phyloP scores from a whole-genome alignment of 2,329 filamentous ascomycete species.

The Onygena corvina region DNA sequence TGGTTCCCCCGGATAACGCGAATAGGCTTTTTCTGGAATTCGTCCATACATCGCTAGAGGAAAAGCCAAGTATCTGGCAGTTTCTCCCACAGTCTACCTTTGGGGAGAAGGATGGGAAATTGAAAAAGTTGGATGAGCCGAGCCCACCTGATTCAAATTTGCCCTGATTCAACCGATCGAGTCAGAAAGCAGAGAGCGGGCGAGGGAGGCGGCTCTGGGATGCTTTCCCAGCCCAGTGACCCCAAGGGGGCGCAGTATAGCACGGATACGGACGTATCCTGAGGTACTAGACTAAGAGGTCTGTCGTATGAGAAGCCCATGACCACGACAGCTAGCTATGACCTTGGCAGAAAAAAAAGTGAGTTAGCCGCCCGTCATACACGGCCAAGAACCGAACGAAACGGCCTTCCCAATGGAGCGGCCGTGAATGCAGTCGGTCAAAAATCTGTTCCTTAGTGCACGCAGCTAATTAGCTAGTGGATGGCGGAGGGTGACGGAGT shows the following conservation, averaged over 20 bases:
- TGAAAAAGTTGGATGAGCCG: neutral
- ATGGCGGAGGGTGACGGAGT: neutral
- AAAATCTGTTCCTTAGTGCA: neutral
- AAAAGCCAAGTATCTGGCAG: neutral
- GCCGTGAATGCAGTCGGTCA: too few relatives aligned
- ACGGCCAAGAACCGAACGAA: too few relatives aligned
- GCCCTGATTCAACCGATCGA: neutral
- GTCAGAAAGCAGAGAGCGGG: too few relatives aligned
- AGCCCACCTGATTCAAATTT: neutral
- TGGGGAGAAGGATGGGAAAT: neutral
- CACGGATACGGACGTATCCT: too few relatives aligned
- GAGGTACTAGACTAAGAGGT: too few relatives aligned
- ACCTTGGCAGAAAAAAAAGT: too few relatives aligned
- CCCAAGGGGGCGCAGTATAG: too few relatives aligned
- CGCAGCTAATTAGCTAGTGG: slow-evolving; percentile 2
- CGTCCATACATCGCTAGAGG: slow-evolving; percentile 1
- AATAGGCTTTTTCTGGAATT: slow-evolving; percentile 6
- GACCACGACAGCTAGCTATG: too few relatives aligned
- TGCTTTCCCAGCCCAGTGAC: too few relatives aligned
- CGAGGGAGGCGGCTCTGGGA: neutral
- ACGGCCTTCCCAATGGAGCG: too few relatives aligned
- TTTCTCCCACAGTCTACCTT: neutral
- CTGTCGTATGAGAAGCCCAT: too few relatives aligned
- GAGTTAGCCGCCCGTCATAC: too few relatives aligned
- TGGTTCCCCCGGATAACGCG: slow-evolving; percentile 5